Base-by-base conservation (phyloP, 1,139 yeast species). In the Kodamaea sp. region DNA sequence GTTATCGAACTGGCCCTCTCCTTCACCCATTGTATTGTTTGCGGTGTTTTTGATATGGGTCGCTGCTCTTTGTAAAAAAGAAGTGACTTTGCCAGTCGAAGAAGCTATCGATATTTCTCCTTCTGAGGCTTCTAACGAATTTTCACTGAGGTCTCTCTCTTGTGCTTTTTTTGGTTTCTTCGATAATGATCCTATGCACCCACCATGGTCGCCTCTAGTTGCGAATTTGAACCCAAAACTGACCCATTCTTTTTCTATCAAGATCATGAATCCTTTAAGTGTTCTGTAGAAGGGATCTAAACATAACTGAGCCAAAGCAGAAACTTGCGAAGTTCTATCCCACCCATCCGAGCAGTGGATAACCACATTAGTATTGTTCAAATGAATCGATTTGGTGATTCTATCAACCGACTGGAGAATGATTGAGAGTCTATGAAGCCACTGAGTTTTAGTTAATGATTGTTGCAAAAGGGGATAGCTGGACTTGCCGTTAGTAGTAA, bases 261-360 rank as follows among this genome's bases (percentile, higher is more conserved):
- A 66, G 0, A 82, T 73, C 64, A 86, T 83, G 51, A 92, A 88
- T 2, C 98, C 98, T 39, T 86, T 83, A 7, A 86, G 49, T 0
- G 98, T 89, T 45, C 98, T 72, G 58, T 75, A 92, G 54, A 76
- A 88, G 0, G 97, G 97, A 57, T 94, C 98, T 15, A 90, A 68
- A 53, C 96, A 87, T 6, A 94, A 63, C 58, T 92, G 95, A 27
- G 90, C 80, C 40, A 92, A 63, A 4, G 96, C 84, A 7, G 90
- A 76, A 1, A 90, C 77, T 54, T 92, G 97, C 0, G 97, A 79
- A 0, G 98, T 94, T 39, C 98, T 70, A 56, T 92, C 98, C 98
- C 98, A 92, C 1, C 98, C 98, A 63, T 92, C 98, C 0, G 97
- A 89, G 55, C 98, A 92, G 61, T 92, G 98, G 8, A 94, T 76